These are phyloP conservation scores for Blumeriella jaapii DNA, from an alignment of 2,329 filamentous ascomycete species.

Conservation along the genomic window DNA sequence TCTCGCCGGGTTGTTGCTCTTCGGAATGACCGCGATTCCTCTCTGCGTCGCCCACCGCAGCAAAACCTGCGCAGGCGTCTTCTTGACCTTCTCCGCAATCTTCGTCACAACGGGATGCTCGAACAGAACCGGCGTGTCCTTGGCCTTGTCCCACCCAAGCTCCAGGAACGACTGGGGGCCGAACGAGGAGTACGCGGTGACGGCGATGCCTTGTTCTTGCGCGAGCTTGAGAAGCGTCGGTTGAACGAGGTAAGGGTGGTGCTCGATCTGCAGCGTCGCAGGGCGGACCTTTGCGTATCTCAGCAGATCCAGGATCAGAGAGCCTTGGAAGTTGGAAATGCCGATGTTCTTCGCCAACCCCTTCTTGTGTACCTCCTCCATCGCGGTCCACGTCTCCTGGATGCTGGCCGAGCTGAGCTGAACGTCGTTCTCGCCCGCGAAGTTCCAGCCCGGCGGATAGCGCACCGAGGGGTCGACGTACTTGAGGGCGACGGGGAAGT, in stretches of 20 bases:
- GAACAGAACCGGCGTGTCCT: constrained; percentile 56
- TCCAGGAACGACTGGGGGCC: constrained; percentile 71
- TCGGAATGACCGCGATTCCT: constrained; percentile 71
- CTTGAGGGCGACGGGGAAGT: constrained; percentile 80
- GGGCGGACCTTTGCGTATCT: constrained; percentile 65
- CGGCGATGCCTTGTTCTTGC: constrained; percentile 55
- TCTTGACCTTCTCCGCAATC: constrained; percentile 58
- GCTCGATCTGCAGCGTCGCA: constrained; percentile 76
- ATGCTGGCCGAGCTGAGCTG: constrained; percentile 57
- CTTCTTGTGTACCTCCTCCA: constrained; percentile 62
- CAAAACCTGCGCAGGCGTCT: constrained; percentile 69
- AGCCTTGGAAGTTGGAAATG: constrained; percentile 71
- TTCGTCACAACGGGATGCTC: constrained; percentile 52
- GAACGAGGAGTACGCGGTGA: constrained; percentile 79
- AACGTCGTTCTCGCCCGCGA: constrained; percentile 50
- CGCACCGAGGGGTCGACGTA: constrained; percentile 70
- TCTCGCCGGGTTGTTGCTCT: constrained; percentile 48
- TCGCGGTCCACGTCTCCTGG: constrained; percentile 71
- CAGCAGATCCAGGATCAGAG: constrained; percentile 68
- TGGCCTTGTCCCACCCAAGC: constrained; percentile 59
- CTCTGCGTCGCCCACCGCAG: constrained; percentile 82
- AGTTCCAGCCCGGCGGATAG: constrained; percentile 71
- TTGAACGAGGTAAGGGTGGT: constrained; percentile 82
- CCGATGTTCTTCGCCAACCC: constrained; percentile 64
- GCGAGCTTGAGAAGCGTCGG: constrained; percentile 57